Percentiles rank a stretch among this genome's conserved stretches.
phyloP scores from a whole-genome alignment of 345 rosid genomes.

The Citrus cavaleriei region DNA sequence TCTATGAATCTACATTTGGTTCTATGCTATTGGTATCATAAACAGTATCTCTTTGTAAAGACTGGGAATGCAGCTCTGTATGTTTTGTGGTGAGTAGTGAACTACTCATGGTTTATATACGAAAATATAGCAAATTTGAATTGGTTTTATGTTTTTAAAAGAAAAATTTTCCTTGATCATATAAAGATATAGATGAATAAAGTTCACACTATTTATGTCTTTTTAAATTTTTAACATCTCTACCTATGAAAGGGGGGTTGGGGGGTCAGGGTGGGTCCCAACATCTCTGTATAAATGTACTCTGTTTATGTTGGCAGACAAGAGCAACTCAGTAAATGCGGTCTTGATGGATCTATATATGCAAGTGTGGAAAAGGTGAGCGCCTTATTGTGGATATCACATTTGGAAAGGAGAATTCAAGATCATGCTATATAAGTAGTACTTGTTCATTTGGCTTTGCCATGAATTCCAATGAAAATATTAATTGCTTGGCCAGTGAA shows the following conservation, averaged over 20 bases:
- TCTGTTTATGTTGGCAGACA: slow-evolving; percentile 31
- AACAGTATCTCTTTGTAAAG: not conserved
- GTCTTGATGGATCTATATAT: slow-evolving; percentile 54
- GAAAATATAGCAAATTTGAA: not conserved
- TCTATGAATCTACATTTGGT: not conserved
- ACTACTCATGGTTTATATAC: not conserved
- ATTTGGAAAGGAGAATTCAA: not conserved
- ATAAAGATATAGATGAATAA: not conserved
- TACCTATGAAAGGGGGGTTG: too few species aligned
- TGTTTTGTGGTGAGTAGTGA: not conserved
- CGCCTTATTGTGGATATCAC: not conserved
- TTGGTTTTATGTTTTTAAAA: too few species aligned
- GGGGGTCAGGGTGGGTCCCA: too few species aligned
- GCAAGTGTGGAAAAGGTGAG: slow-evolving; percentile 44
- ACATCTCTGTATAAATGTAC: not conserved
- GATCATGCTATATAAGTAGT: not conserved
- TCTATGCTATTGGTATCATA: not conserved
- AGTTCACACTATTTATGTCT: not conserved
- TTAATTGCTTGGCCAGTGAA: not conserved
- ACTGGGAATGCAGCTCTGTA: not conserved
- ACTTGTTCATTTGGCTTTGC: not conserved
- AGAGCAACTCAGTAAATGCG: slow-evolving; percentile 51
- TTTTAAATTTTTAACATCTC: not conserved
- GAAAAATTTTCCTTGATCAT: not conserved
- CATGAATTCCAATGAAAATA: not conserved